Percentiles rank a stretch among this genome's conserved stretches.
These are phyloP conservation scores for Vanilla planifolia DNA, from an alignment of 106 monocot species.

Conservation along the genomic window DNA sequence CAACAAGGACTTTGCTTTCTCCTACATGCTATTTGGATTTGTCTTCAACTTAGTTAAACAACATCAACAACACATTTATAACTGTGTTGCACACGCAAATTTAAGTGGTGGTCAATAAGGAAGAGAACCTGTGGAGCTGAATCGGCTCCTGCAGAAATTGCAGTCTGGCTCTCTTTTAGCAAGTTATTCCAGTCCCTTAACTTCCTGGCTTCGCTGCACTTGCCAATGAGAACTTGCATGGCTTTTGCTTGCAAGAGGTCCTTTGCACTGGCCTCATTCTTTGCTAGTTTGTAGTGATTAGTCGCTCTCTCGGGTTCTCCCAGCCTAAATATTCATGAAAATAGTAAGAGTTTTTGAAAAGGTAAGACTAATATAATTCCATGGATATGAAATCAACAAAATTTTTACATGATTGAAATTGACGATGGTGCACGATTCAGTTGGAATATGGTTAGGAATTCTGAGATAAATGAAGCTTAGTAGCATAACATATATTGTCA, in stretches of 20 bases:
- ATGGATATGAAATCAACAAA: background rate
- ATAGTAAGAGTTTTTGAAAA: background rate
- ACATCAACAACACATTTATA: no score
- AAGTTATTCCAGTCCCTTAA: conserved; percentile 29
- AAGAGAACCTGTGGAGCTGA: conserved; percentile 44
- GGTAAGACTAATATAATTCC: background rate
- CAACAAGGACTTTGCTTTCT: no score
- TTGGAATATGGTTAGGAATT: no score
- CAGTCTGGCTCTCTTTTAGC: conserved; percentile 23
- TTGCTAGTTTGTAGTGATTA: conserved; percentile 39
- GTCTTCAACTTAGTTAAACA: no score
- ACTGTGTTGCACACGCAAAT: no score
- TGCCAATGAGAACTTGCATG: conserved; percentile 24
- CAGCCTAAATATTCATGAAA: conserved; percentile 22
- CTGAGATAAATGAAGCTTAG: no score
- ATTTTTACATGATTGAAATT: background rate
- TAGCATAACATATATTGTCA: no score
- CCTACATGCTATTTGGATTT: no score
- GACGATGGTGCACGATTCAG: no score
- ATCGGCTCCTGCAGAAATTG: conserved; percentile 38
- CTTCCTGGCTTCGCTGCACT: conserved; percentile 32
- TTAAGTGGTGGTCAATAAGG: background rate
- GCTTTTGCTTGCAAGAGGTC: conserved; percentile 21
- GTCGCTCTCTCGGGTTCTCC: conserved; percentile 48
- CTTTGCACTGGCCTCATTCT: conserved; percentile 14